Evolutionary conservation across 2,329 filamentous ascomycete genomes (phyloP).

Genomic region (Scedosporium dehoogii): DNA sequence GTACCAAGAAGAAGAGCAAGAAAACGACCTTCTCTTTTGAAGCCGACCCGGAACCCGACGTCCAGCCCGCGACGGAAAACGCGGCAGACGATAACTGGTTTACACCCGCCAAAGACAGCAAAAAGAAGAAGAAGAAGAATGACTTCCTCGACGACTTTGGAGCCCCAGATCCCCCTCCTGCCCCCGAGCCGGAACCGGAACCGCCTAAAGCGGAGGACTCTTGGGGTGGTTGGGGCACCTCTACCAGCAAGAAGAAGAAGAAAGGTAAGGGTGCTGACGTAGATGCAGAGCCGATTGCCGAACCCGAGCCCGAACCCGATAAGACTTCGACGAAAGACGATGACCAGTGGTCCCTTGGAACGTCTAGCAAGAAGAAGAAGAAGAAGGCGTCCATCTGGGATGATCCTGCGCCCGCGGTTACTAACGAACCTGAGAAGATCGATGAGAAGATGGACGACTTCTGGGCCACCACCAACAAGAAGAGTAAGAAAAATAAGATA

Average conservation of each 20-base stretch:
- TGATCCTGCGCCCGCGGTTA: not conserved
- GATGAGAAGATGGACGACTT: slow-evolving; percentile 9
- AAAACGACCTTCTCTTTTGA: slow-evolving; percentile 20
- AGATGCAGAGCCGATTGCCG: slow-evolving; percentile 11
- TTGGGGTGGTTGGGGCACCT: slow-evolving; percentile 20
- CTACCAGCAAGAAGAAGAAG: slow-evolving; percentile 21
- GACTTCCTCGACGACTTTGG: slow-evolving; percentile 8
- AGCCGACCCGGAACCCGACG: slow-evolving; percentile 13
- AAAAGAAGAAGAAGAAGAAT: slow-evolving; percentile 25
- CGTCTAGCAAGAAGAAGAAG: slow-evolving; percentile 9
- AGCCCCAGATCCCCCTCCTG: slow-evolving; percentile 7
- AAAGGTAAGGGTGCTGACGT: slow-evolving; percentile 19
- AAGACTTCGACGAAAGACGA: slow-evolving; percentile 11
- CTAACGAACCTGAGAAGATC: slow-evolving; percentile 1
- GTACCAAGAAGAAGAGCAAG: slow-evolving; percentile 31
- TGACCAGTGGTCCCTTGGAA: not conserved
- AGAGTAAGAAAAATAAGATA: slow-evolving; percentile 21
- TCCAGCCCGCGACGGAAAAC: slow-evolving; percentile 14
- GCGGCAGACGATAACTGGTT: slow-evolving; percentile 16
- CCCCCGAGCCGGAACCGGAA: slow-evolving; percentile 14
- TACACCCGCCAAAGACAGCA: slow-evolving; percentile 9
- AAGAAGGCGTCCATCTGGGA: slow-evolving; percentile 10
- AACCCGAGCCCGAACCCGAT: slow-evolving; percentile 9
- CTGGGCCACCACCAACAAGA: slow-evolving; percentile 16
- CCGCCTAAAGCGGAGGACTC: slow-evolving; percentile 16